Evolutionary conservation across 73 alveolate genomes (phyloP).

Genomic region (Paramecium sonneborni): DNA sequence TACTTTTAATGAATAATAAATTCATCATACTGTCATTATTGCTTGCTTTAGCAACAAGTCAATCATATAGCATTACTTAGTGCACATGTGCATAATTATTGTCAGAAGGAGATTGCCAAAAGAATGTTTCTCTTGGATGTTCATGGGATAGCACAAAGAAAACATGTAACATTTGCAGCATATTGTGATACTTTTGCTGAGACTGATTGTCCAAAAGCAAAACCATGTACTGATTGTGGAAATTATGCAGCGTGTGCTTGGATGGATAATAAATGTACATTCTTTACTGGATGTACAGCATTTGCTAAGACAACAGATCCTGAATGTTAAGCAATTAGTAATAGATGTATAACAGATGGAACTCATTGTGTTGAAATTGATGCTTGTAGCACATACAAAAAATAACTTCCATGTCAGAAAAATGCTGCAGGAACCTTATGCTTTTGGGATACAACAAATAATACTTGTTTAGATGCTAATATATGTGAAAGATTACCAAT

Average conservation of each 20-base stretch:
- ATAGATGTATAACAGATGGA: constrained; percentile 1
- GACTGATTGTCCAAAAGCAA: background rate
- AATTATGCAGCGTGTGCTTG: background rate
- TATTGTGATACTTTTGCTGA: background rate
- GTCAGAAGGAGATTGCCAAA: too few relatives aligned
- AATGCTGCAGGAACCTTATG: background rate
- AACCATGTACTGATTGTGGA: background rate
- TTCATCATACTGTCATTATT: too few relatives aligned
- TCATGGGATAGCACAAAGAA: too few relatives aligned
- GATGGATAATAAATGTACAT: background rate
- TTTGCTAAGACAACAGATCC: background rate
- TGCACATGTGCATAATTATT: too few relatives aligned
- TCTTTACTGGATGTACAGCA: constrained; percentile 15
- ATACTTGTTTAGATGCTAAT: background rate
- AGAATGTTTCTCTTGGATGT: too few relatives aligned
- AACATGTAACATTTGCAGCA: too few relatives aligned
- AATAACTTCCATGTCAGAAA: background rate
- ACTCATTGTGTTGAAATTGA: background rate
- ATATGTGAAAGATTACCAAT: background rate
- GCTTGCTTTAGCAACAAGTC: too few relatives aligned
- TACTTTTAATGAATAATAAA: too few relatives aligned
- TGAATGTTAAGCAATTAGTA: background rate
- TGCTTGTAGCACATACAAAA: background rate
- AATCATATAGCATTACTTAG: too few relatives aligned
- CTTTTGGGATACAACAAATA: background rate